These are phyloP conservation scores for Aurifilum marmelostoma DNA, from an alignment of 2,329 filamentous ascomycete species.

Conservation along the genomic window DNA sequence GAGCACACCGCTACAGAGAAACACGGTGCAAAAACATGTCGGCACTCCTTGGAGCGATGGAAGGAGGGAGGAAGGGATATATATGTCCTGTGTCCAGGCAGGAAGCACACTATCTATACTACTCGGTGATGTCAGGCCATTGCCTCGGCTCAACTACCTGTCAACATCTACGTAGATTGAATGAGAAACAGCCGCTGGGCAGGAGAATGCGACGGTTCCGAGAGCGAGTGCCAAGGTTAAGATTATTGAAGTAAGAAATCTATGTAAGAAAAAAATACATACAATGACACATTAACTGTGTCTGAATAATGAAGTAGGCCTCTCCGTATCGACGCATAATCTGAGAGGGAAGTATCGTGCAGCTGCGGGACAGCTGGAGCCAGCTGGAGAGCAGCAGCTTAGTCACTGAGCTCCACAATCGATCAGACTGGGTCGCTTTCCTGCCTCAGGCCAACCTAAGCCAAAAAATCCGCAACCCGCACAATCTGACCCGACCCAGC, in stretches of 20 bases:
- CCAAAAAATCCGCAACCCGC: constrained; percentile 25
- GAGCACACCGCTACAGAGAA: not conserved
- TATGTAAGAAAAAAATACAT: too few relatives aligned
- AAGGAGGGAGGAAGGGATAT: not conserved
- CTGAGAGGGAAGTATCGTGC: not conserved
- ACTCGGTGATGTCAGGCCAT: not conserved
- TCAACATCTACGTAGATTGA: not conserved
- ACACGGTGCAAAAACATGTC: not conserved
- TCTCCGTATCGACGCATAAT: not conserved
- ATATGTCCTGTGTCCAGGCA: not conserved
- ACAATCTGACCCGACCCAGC: constrained; percentile 24
- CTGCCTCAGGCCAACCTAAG: constrained; percentile 27
- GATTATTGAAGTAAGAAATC: not conserved
- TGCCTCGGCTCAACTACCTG: constrained; percentile 16
- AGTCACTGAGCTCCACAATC: not conserved
- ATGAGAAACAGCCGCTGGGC: not conserved
- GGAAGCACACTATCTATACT: not conserved
- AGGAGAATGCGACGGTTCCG: not conserved
- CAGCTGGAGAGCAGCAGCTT: not conserved
- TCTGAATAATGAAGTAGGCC: not conserved
- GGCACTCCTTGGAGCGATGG: not conserved
- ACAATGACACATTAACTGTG: too few relatives aligned
- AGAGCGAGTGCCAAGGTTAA: not conserved
- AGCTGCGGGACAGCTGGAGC: not conserved
- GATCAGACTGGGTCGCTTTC: constrained; percentile 1